Conservation (phyloP, 139 green algal genomes). For the Dunaliella sp. region DNA sequence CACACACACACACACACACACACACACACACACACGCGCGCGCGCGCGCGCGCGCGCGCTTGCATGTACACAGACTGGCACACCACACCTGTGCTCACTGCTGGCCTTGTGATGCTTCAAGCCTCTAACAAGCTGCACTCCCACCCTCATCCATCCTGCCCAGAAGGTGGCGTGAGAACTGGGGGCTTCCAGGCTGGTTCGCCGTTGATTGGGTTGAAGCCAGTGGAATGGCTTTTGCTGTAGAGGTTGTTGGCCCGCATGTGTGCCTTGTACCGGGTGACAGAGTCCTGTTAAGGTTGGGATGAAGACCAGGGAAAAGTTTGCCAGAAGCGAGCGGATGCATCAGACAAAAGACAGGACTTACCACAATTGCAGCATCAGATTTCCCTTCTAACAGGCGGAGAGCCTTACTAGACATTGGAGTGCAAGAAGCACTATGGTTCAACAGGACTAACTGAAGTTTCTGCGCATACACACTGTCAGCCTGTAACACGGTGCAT, state of each 20-base stretch:
- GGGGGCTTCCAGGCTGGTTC: constrained; percentile 12
- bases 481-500: not conserved
- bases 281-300: constrained; percentile 30
- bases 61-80: too few relatives aligned
- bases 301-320: not conserved
- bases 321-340: too few relatives aligned
- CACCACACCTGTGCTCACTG: too few relatives aligned
- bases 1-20: too few relatives aligned
- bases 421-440: too few relatives aligned
- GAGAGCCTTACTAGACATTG: too few relatives aligned
- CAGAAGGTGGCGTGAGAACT: not conserved
- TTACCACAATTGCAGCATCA: not conserved
- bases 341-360: not conserved
- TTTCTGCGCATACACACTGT: not conserved
- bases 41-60: too few relatives aligned
- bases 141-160: not conserved
- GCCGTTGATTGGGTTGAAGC: constrained; percentile 51
- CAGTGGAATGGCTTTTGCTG: constrained; percentile 35
- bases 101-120: too few relatives aligned
- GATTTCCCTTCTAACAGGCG: not conserved
- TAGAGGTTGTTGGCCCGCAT: constrained; percentile 36
- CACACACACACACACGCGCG: too few relatives aligned
- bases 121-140: not conserved
- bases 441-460: not conserved
- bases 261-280: constrained; percentile 9